Evolutionary conservation across 2,329 filamentous ascomycete species (phyloP), one percentile per base, ranked within the genome.

Genomic region (Exophiala viscosa): DNA sequence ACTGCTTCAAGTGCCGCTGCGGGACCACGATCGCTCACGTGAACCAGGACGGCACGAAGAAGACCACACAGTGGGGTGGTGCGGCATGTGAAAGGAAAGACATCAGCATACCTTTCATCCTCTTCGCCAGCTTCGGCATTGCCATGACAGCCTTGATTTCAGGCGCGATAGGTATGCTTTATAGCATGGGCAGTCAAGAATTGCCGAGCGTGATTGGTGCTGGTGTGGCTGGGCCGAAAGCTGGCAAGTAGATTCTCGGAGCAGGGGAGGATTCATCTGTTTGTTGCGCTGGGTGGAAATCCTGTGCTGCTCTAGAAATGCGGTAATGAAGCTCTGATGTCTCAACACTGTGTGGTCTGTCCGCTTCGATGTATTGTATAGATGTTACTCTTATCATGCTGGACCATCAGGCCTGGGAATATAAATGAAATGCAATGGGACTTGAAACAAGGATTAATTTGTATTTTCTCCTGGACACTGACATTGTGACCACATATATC

Each of bases 181-280:
- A 86, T 70, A 85, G 76, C 58, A 88, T 97, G 65, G 93, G 92
- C 32, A 82, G 87, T 68, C 85, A 95, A 75, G 87, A 90, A 72
- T 76, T 97, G 59, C 93, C 93, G 0, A 90, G 90, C 63, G 92
- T 99, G 7, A 91, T 99, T 69, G 90, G 90, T n/a, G 93, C 93
- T 43, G 93, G 93, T 59, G 92, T 99, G 34, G 88, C 86, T 60
- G 82, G 84, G 53, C 78, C 84, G 32, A 90, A 67, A 45, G 61
- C 65, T 52, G 73, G 76, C 62, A 76, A 70, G 58, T 73, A 55
- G 20, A 2, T 15, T n/a, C 38, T 11, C 38, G 15, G n/a, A 15
- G n/a, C 6, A 11, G 13, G 5, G 5, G 6, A 18, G 10, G 17
- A 17, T 5, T 7, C 8, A 28, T 7, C 8, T 28, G 23, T 28